These are phyloP conservation scores for Aspergillus sp. DNA, from an alignment of 2,329 filamentous ascomycete genomes.

Conservation along the genomic window DNA sequence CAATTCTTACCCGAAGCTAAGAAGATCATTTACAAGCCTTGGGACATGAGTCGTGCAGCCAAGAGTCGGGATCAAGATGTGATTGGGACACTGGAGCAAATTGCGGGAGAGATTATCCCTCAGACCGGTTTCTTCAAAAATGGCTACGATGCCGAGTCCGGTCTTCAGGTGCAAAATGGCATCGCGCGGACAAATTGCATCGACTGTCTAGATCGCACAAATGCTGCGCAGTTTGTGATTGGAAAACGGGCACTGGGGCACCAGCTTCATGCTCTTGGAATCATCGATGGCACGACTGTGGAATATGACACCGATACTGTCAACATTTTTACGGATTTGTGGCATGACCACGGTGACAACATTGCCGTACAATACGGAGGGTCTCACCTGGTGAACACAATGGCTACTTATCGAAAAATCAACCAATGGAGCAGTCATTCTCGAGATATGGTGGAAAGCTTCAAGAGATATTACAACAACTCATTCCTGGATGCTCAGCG, in stretches of 20 bases:
- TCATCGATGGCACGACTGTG: conserved; percentile 74
- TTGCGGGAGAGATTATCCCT: conserved; percentile 81
- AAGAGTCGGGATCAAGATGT: conserved; percentile 93
- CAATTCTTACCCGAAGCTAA: conserved; percentile 83
- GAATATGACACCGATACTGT: conserved; percentile 95
- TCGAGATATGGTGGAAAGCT: conserved; percentile 97
- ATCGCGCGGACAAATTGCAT: conserved; percentile 96
- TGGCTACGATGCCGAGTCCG: conserved; percentile 67
- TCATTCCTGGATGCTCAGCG: conserved; percentile 97
- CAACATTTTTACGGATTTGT: conserved; percentile 97
- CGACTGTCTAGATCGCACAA: conserved; percentile 94
- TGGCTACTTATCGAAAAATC: conserved; percentile 98
- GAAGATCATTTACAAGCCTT: conserved; percentile 90
- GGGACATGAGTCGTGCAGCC: conserved; percentile 96
- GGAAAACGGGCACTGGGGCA: conserved; percentile 90
- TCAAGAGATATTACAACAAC: conserved; percentile 99
- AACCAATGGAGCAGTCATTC: conserved; percentile 99
- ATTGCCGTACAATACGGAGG: conserved; percentile 98
- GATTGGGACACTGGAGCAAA: conserved; percentile 84
- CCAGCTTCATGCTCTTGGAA: conserved; percentile 86
- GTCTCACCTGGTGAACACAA: conserved; percentile 96
- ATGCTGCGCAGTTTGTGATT: conserved; percentile 96
- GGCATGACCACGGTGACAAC: conserved; percentile 94
- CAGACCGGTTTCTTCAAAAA: conserved; percentile 95
- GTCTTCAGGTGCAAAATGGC: conserved; percentile 78